Conservation (phyloP, 441 rosid genomes). For the Croton laevigatus region DNA sequence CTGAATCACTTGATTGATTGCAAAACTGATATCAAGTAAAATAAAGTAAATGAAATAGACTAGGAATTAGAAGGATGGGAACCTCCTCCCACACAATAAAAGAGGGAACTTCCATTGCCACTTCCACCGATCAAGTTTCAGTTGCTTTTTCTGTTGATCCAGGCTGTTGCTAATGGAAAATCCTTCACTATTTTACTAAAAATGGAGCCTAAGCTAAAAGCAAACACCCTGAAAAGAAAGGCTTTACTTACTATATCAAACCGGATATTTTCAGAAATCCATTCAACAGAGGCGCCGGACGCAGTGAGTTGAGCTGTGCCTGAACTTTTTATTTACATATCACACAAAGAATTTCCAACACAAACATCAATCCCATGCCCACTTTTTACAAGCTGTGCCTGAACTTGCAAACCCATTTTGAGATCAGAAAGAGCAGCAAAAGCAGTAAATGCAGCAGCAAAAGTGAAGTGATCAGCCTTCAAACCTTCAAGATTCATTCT, state of each 20-base stretch:
- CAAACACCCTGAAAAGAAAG: slow-evolving; percentile 12
- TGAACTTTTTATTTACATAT: slow-evolving; percentile 49
- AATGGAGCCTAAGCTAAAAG: slow-evolving; percentile 7
- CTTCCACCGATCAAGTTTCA: too few relatives aligned
- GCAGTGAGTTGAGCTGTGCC: too few relatives aligned
- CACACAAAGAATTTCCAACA: slow-evolving; percentile 40
- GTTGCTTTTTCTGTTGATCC: too few relatives aligned
- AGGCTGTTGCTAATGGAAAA: too few relatives aligned
- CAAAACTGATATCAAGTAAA: neutral
- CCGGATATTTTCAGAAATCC: slow-evolving; percentile 96
- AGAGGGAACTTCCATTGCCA: too few relatives aligned
- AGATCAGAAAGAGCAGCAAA: slow-evolving; percentile 34
- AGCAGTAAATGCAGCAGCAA: slow-evolving; percentile 40
- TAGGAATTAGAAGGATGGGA: slow-evolving; percentile 1
- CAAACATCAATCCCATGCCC: slow-evolving; percentile 45
- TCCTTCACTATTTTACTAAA: slow-evolving; percentile 9
- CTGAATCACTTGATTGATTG: neutral
- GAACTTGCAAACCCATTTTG: slow-evolving; percentile 48
- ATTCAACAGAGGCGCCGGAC: too few relatives aligned
- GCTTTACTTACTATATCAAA: slow-evolving; percentile 93
- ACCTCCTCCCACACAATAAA: too few relatives aligned
- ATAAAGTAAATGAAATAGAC: neutral
- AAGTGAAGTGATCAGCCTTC: slow-evolving; percentile 49
- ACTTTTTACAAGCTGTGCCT: slow-evolving; percentile 43
- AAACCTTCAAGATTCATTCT: slow-evolving; percentile 41